Conservation (phyloP, 768 basidiomycete species). For the Boletus rufocinnamomeus region DNA sequence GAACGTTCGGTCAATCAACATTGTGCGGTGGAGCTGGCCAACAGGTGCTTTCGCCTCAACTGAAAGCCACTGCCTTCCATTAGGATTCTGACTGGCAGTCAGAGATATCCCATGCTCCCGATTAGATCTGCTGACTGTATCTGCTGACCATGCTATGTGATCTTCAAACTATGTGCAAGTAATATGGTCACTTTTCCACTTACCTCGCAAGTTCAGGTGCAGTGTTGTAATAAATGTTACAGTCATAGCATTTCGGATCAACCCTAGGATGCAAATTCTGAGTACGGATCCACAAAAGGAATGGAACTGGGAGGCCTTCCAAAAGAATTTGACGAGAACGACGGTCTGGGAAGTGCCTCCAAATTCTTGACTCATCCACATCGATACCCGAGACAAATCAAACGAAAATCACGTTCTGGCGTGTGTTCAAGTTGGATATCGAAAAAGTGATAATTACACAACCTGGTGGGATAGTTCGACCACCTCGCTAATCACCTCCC, state of each 20-base stretch:
- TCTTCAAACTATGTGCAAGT: not conserved
- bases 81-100: conserved; percentile 2
- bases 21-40: conserved; percentile 2
- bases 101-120: not conserved
- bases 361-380: not conserved
- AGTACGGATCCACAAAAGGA: conserved; percentile 1
- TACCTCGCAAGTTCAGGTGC: not conserved
- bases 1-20: conserved; percentile 1
- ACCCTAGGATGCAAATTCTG: not conserved
- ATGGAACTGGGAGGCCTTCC: not conserved
- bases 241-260: not conserved
- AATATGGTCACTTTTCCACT: not conserved
- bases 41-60: conserved; percentile 2
- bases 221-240: not conserved
- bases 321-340: not conserved
- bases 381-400: not conserved
- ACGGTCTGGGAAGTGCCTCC: not conserved
- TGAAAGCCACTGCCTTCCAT: conserved; percentile 4
- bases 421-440: conserved; percentile 7
- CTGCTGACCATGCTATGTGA: not conserved
- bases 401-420: conserved; percentile 4
- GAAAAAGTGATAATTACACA: conserved; percentile 29
- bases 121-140: conserved; percentile 2
- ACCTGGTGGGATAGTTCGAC: conserved; percentile 13
- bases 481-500: conserved; percentile 7